A percentile compares a stretch with the other conserved stretches of the same genome.
Evolutionary conservation across 1,284 basidiomycete genomes (phyloP).

Genomic region (Leccinum cinnamomeum): DNA sequence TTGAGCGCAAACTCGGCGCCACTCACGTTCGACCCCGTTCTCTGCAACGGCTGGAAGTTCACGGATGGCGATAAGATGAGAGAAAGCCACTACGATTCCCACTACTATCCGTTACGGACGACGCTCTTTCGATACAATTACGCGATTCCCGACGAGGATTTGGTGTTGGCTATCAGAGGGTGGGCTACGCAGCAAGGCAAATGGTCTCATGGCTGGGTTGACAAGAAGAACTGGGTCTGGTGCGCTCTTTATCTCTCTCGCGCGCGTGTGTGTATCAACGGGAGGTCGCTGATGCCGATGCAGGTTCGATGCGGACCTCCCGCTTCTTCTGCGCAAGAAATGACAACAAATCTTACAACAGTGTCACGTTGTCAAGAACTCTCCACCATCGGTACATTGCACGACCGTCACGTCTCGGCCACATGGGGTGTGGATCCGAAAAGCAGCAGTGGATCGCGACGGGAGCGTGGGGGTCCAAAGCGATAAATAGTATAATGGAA

Average conservation of each 20-base stretch:
- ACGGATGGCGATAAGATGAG: accelerated
- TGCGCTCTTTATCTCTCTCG: slow-evolving; percentile 5
- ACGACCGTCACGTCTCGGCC: too few species aligned
- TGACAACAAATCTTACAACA: background rate
- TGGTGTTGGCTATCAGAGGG: background rate
- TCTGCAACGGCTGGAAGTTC: slow-evolving; percentile 28
- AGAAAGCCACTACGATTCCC: background rate
- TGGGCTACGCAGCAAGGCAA: slow-evolving; percentile 22
- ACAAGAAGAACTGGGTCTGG: slow-evolving; percentile 22
- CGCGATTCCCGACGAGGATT: slow-evolving; percentile 11
- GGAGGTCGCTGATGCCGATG: background rate
- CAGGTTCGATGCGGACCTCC: slow-evolving; percentile 30
- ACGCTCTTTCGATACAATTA: slow-evolving; percentile 32
- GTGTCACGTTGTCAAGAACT: background rate
- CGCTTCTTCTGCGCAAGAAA: slow-evolving; percentile 10
- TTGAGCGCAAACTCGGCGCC: slow-evolving; percentile 16
- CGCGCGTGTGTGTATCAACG: too few species aligned
- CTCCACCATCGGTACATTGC: background rate
- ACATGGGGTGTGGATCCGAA: too few species aligned
- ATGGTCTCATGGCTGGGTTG: background rate
- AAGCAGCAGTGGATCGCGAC: background rate
- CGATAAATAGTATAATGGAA: background rate
- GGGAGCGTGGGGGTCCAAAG: background rate
- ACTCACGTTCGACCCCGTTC: slow-evolving; percentile 27
- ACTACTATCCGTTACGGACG: slow-evolving; percentile 4